Evolutionary conservation across 2,329 filamentous ascomycete species (phyloP).

Genomic region (Colletotrichum graminicola): DNA sequence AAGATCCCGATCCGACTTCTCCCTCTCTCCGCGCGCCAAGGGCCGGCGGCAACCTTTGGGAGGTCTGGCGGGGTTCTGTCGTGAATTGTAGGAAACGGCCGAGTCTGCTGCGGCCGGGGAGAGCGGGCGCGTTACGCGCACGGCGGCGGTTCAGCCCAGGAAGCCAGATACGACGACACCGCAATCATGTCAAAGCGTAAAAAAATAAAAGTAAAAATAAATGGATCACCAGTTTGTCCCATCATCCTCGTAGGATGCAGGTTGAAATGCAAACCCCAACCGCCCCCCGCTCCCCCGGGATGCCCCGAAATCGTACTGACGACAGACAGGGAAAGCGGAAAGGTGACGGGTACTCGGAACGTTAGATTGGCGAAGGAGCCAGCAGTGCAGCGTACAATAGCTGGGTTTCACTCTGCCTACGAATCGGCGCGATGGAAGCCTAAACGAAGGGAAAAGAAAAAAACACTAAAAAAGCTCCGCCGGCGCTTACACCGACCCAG

Average conservation of each 20-base stretch:
- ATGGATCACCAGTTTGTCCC: neutral
- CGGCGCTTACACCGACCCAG: constrained; percentile 20
- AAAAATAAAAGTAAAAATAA: neutral
- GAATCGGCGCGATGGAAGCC: neutral
- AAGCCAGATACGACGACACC: constrained; percentile 24
- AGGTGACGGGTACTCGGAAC: neutral
- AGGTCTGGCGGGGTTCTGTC: neutral
- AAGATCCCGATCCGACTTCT: too few relatives aligned
- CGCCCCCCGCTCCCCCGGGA: too few relatives aligned
- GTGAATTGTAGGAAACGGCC: neutral
- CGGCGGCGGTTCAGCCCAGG: too few relatives aligned
- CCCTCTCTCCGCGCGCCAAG: too few relatives aligned
- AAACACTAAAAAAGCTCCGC: neutral
- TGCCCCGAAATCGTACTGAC: neutral
- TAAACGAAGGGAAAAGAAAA: too few relatives aligned
- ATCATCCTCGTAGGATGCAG: neutral
- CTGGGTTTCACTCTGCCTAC: neutral
- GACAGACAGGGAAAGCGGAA: neutral
- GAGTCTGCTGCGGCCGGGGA: neutral
- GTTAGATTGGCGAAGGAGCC: neutral
- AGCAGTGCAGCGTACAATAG: neutral
- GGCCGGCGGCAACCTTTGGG: neutral
- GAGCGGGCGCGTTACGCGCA: neutral
- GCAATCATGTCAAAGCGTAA: constrained; percentile 19
- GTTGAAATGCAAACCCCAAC: too few relatives aligned